phyloP scores from a whole-genome alignment of 768 basidiomycete genomes.

The Suillus bovinus region DNA sequence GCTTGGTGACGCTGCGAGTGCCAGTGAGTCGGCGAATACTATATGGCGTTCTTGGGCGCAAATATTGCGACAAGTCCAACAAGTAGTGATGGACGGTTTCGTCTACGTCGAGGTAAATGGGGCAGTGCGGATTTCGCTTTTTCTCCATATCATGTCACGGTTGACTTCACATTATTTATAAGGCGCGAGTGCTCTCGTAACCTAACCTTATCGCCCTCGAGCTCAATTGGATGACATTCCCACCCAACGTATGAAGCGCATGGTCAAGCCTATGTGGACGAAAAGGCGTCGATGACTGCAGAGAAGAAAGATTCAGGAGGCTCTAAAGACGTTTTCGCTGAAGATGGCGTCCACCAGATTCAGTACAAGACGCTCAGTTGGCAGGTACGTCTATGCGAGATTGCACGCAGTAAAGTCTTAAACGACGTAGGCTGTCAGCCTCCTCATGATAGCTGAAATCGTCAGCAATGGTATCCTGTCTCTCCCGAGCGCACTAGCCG shows the following conservation, averaged over 20 bases:
- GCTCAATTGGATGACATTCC: too few relatives aligned
- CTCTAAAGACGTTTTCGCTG: constrained; percentile 43
- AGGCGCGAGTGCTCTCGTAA: neutral
- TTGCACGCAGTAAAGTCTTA: neutral
- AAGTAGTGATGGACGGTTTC: too few relatives aligned
- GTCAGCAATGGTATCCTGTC: constrained; percentile 59
- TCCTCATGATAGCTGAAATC: constrained; percentile 59
- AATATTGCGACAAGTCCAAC: too few relatives aligned
- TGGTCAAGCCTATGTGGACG: neutral
- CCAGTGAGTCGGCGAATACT: too few relatives aligned
- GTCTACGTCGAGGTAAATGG: too few relatives aligned
- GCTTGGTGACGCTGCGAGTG: too few relatives aligned
- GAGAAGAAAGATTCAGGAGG: constrained; percentile 5
- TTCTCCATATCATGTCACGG: too few relatives aligned
- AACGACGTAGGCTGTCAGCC: constrained; percentile 40
- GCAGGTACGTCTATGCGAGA: constrained; percentile 36
- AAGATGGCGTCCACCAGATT: constrained; percentile 45
- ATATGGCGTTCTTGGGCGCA: too few relatives aligned
- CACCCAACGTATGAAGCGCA: constrained; percentile 7
- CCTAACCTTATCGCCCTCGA: neutral
- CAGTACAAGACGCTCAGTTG: constrained; percentile 55
- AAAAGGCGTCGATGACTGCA: neutral
- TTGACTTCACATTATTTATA: neutral
- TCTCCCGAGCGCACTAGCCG: constrained; percentile 51
- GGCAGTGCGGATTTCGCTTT: too few relatives aligned